These are phyloP conservation scores for Terfezia boudieri DNA, from an alignment of 495 filamentous ascomycete genomes.

Conservation along the genomic window DNA sequence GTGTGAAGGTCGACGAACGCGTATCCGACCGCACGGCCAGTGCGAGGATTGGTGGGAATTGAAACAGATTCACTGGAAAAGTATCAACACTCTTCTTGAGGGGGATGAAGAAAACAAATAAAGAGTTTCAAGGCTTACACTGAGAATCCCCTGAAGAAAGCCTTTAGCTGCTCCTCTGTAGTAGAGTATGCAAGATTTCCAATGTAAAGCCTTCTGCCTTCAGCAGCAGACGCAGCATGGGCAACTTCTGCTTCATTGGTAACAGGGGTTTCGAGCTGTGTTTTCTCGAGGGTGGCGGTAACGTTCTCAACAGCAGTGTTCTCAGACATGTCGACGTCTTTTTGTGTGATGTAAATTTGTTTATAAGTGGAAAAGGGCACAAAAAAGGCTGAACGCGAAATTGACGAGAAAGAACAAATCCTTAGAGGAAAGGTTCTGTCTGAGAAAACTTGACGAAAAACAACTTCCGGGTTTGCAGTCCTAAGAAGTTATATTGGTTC, in stretches of 20 bases:
- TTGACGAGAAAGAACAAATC: not conserved
- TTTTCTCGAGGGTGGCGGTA: constrained; percentile 63
- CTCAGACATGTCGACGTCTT: not conserved
- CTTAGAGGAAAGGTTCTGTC: not conserved
- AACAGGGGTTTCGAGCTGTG: constrained; percentile 33
- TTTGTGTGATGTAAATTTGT: not conserved
- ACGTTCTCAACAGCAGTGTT: constrained; percentile 48
- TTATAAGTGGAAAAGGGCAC: not conserved
- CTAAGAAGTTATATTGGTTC: not conserved
- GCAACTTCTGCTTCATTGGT: constrained; percentile 48
- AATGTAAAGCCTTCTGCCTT: constrained; percentile 97
- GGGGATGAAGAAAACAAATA: constrained; percentile 2
- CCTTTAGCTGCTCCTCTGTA: constrained; percentile 97
- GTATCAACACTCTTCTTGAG: constrained; percentile 5
- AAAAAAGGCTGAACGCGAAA: not conserved
- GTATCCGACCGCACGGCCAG: constrained; percentile 91
- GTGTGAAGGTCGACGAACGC: constrained; percentile 96
- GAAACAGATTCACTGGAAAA: constrained; percentile 75
- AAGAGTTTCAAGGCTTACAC: constrained; percentile 46
- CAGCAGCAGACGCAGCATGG: constrained; percentile 85
- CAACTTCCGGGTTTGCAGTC: not conserved
- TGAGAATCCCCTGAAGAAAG: constrained; percentile 94
- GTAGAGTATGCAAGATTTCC: constrained; percentile 99
- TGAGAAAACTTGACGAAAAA: not conserved
- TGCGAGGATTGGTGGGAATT: constrained; percentile 97